A percentile compares a stretch with the other conserved stretches of the same genome.
Evolutionary conservation across 2,329 filamentous ascomycete genomes (phyloP).

Genomic region (Pseudocercospora eumusae): DNA sequence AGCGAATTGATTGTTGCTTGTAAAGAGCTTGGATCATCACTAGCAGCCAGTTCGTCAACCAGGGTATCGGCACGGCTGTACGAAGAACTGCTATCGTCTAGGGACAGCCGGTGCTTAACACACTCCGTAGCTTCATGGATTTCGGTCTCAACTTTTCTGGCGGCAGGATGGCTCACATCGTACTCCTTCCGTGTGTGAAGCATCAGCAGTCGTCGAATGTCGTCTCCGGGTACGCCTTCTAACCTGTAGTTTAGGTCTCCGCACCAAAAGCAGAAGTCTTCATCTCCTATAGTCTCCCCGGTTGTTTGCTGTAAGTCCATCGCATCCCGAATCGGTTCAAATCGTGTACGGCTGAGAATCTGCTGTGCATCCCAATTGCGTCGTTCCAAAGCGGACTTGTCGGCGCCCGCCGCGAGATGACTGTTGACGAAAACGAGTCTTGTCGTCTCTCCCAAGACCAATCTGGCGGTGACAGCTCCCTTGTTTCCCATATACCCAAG

Average conservation of each 20-base stretch:
- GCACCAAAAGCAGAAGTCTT: conserved; percentile 95
- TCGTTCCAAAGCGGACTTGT: conserved; percentile 74
- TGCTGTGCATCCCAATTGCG: conserved; percentile 88
- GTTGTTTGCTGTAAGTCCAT: conserved; percentile 60
- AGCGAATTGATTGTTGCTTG: conserved; percentile 86
- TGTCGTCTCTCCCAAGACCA: conserved; percentile 88
- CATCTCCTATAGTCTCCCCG: conserved; percentile 76
- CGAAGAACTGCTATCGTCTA: conserved; percentile 26
- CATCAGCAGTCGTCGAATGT: conserved; percentile 80
- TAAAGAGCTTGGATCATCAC: conserved; percentile 79
- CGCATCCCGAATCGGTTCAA: conserved; percentile 68
- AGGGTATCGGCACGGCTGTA: conserved; percentile 22
- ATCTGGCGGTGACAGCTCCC: conserved; percentile 76
- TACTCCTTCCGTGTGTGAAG: conserved; percentile 81
- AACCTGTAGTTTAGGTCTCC: conserved; percentile 95
- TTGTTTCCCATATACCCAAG: conserved; percentile 97
- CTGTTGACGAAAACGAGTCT: conserved; percentile 86
- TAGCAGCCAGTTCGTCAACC: conserved; percentile 46
- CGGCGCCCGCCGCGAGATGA: conserved; percentile 84
- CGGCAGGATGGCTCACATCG: conserved; percentile 50
- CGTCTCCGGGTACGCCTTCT: conserved; percentile 82
- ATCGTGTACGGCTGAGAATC: conserved; percentile 73
- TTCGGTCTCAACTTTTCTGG: conserved; percentile 42
- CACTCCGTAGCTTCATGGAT: conserved; percentile 33
- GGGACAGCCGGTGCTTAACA: conserved; percentile 23